Conservation (phyloP, 345 rosid species). For the Brassica incana region DNA sequence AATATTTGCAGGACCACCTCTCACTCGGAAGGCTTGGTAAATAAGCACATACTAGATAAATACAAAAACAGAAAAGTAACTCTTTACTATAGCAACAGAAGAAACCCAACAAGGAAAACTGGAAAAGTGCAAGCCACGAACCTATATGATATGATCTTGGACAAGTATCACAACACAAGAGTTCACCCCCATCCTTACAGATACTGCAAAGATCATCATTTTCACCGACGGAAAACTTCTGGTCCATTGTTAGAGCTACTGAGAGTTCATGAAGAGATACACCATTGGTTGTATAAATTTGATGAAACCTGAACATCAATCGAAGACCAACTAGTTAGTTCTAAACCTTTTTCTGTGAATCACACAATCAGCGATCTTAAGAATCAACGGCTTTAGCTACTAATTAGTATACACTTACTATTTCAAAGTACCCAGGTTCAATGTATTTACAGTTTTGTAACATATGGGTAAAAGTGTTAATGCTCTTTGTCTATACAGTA, state of each 20-base stretch:
- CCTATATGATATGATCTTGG: constrained; percentile 95
- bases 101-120: constrained; percentile 12
- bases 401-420: background rate
- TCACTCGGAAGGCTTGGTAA: constrained; percentile 60
- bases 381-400: background rate
- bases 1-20: constrained; percentile 82
- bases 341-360: background rate
- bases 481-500: background rate
- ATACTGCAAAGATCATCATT: constrained; percentile 88
- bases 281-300: constrained; percentile 96
- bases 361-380: background rate
- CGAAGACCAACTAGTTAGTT: constrained; percentile 9
- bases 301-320: constrained; percentile 60
- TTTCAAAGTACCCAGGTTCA: constrained; percentile 1
- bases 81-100: background rate
- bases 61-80: background rate
- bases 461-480: background rate
- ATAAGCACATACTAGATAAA: constrained; percentile 36
- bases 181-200: constrained; percentile 83
- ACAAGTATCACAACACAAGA: constrained; percentile 91
- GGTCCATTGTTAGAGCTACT: constrained; percentile 55
- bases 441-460: background rate
- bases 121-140: constrained; percentile 25
- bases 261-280: constrained; percentile 96
- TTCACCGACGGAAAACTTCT: constrained; percentile 55